Evolutionary conservation across 805 yeast genomes (phyloP).

Genomic region (Candida silvicultrix): DNA sequence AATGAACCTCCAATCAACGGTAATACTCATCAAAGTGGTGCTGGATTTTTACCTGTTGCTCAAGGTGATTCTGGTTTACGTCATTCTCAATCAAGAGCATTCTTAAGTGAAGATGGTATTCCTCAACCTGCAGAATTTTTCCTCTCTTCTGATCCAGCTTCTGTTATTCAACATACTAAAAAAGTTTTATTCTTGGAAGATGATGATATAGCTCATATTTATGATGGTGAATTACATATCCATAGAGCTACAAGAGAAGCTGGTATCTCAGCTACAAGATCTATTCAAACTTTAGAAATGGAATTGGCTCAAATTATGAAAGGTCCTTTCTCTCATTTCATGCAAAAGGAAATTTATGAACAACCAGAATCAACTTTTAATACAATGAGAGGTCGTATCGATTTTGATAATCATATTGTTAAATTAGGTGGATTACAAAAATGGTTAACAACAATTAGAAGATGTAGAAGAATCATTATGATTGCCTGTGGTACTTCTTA

Average conservation of each 20-base stretch:
- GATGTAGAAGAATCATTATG: constrained; percentile 94
- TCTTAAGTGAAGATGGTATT: constrained; percentile 85
- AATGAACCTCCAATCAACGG: constrained; percentile 16
- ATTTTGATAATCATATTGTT: constrained; percentile 71
- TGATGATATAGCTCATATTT: constrained; percentile 97
- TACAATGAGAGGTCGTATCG: constrained; percentile 99
- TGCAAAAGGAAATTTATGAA: constrained; percentile 98
- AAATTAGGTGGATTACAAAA: constrained; percentile 86
- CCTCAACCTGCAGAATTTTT: constrained; percentile 95
- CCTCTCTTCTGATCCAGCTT: constrained; percentile 94
- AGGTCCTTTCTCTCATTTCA: constrained; percentile 92
- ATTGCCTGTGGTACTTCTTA: constrained; percentile 99
- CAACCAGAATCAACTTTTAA: constrained; percentile 98
- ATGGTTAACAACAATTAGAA: constrained; percentile 80
- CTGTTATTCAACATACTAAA: constrained; percentile 94
- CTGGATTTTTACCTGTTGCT: constrained; percentile 48
- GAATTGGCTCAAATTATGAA: constrained; percentile 97
- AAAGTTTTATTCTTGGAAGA: constrained; percentile 95
- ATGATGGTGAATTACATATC: constrained; percentile 96
- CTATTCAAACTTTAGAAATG: constrained; percentile 94
- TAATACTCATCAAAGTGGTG: constrained; percentile 9
- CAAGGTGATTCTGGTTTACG: constrained; percentile 54
- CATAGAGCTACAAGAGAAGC: constrained; percentile 90
- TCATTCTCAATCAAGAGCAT: constrained; percentile 94
- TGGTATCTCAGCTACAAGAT: constrained; percentile 89